Conservation (phyloP, 2,329 filamentous ascomycete species). For the Aspergillus pseudoglaucus region DNA sequence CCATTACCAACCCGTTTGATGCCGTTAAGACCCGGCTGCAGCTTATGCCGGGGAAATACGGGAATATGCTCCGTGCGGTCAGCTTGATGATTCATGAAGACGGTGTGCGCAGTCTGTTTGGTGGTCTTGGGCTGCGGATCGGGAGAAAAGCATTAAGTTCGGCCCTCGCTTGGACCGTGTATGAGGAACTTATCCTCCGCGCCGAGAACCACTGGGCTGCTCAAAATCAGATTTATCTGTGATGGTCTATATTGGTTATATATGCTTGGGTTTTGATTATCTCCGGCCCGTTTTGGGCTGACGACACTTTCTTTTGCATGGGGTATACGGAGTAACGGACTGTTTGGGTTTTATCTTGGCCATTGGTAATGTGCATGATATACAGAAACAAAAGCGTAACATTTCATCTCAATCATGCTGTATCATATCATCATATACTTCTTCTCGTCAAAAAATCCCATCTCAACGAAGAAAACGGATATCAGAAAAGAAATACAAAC, state of each 20-base stretch:
- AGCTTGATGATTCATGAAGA: constrained; percentile 75
- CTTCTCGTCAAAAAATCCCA: not conserved
- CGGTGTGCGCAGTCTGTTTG: constrained; percentile 71
- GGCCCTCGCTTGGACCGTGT: constrained; percentile 94
- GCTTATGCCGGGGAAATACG: constrained; percentile 74
- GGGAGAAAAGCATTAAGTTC: constrained; percentile 86
- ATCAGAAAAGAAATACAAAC: constrained; percentile 7
- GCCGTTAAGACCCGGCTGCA: constrained; percentile 93
- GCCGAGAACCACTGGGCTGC: constrained; percentile 48
- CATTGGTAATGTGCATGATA: not conserved
- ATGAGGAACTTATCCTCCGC: constrained; percentile 82
- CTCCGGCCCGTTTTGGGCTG: not conserved
- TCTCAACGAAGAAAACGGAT: constrained; percentile 1
- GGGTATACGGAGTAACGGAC: not conserved
- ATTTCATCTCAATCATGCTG: not conserved
- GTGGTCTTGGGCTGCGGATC: constrained; percentile 80
- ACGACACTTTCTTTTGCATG: not conserved
- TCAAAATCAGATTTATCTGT: constrained; percentile 18
- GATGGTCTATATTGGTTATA: constrained; percentile 1
- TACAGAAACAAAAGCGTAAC: not conserved
- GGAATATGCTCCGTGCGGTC: constrained; percentile 72
- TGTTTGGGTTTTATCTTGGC: not conserved
- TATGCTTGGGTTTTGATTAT: not conserved
- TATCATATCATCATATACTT: constrained; percentile 2
- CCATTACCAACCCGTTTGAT: constrained; percentile 92